Conservation (phyloP, 2,329 filamentous ascomycete genomes). For the Apiospora kogelbergensis region DNA sequence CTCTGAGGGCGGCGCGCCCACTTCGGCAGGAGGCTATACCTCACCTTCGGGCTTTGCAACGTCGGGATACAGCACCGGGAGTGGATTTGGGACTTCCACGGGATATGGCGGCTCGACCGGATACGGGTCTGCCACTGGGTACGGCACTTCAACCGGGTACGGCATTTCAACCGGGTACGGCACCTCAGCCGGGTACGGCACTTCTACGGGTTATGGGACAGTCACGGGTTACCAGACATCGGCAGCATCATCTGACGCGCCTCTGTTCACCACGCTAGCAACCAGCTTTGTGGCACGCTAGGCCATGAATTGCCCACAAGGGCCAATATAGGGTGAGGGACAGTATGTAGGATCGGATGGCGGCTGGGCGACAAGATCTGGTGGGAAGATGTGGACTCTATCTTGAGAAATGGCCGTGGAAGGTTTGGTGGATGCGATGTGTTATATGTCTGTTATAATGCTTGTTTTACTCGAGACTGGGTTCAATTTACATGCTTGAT, state of each 20-base stretch:
- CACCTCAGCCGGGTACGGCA: background rate
- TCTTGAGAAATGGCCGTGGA: background rate
- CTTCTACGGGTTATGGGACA: background rate
- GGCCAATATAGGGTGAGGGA: background rate
- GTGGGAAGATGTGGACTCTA: background rate
- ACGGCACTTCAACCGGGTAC: background rate
- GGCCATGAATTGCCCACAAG: background rate
- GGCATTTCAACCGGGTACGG: background rate
- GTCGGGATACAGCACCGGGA: too few species aligned
- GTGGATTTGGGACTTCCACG: background rate
- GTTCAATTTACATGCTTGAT: background rate
- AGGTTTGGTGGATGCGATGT: background rate
- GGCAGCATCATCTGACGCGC: background rate
- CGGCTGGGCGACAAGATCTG: background rate
- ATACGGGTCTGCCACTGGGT: background rate
- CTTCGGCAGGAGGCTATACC: background rate
- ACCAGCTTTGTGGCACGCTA: background rate
- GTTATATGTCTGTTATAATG: background rate
- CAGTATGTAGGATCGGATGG: background rate
- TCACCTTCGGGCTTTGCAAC: too few species aligned
- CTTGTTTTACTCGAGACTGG: background rate
- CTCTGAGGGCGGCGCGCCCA: background rate
- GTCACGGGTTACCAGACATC: background rate
- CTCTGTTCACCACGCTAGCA: background rate
- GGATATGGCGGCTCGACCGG: background rate